Base-by-base conservation (phyloP, 2,329 filamentous ascomycete species). In the Coniochaeta hoffmannii region DNA sequence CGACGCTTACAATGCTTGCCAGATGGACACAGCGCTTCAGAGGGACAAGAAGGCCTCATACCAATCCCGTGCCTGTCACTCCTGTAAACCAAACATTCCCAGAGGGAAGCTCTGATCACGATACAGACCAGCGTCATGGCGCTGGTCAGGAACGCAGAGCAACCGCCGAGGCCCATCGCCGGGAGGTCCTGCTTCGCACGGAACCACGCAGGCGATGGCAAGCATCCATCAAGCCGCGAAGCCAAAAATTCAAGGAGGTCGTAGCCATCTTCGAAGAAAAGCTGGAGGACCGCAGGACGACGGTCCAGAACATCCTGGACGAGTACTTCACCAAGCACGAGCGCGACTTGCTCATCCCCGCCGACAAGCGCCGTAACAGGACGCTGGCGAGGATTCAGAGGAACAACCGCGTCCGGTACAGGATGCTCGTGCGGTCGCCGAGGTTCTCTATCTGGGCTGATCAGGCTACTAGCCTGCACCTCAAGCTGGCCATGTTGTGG, bases 401-500 rank as follows among this genome's bases (percentile, higher is more conserved):
- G 24, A 28, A 38, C 17, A 62, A 62, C 31, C 38, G 26, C 3
- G 34, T 28, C 53, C 15, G 41, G 12, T 63, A 63, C 30, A 15
- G 15, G 1, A 50, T 53, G 24, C 26, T 64, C 26, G 19, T 64
- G 3, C 52, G 19, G 9, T 50, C 50, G 6, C 28, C 14, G 15
- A 36, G 59, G 11, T 62, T 59, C 34, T 4, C 10, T 4, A 32
- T 12, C n/a, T 58, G 56, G 53, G 35, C 15, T 7, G 44, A 34
- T n/a, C 26, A 34, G 31, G 28, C 26, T 51, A 15, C 28, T 4
- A 41, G 36, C 17, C 55, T 76, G 15, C 65, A 66, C 2, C 68
- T 71, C n/a, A 78, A 76, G 60, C 56, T 80, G 56, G 65, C 75
- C 0, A 69, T 77, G 65, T 65, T 76, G 46, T 77, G 73, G 61